Evolutionary conservation across 441 rosid species (phyloP).

Genomic region (Brassica balearica): DNA sequence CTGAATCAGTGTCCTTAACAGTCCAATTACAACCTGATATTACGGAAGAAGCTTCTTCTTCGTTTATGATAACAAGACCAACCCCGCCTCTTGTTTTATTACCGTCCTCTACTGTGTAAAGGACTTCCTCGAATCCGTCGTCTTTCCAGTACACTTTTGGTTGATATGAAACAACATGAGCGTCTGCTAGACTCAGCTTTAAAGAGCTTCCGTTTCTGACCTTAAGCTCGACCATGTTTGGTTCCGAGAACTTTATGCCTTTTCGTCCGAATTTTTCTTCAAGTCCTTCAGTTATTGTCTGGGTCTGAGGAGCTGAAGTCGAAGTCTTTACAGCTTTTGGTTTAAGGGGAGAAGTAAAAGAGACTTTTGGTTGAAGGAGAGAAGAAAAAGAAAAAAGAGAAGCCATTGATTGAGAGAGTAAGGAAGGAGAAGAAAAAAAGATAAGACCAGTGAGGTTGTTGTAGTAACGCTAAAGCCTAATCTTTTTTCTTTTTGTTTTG

Average conservation of each 20-base stretch:
- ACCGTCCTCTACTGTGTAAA: constrained; percentile 61
- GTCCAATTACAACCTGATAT: constrained; percentile 66
- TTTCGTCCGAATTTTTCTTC: constrained; percentile 71
- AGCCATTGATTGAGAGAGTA: constrained; percentile 55
- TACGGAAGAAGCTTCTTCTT: constrained; percentile 56
- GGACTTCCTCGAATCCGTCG: constrained; percentile 84
- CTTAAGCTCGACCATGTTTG: constrained; percentile 70
- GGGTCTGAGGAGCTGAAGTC: constrained; percentile 30
- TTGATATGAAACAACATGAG: constrained; percentile 82
- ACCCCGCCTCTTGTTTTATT: constrained; percentile 70
- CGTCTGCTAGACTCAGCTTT: constrained; percentile 67
- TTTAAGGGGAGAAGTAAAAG: constrained; percentile 70
- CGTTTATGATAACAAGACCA: constrained; percentile 73
- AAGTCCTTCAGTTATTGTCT: constrained; percentile 51
- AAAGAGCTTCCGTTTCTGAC: constrained; percentile 91
- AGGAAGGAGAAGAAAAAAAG: constrained; percentile 27
- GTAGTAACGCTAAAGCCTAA: constrained; percentile 24
- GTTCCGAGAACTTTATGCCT: constrained; percentile 77
- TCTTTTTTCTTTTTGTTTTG: background rate
- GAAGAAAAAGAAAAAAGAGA: constrained; percentile 71
- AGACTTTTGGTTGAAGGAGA: constrained; percentile 66
- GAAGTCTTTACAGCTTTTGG: constrained; percentile 41
- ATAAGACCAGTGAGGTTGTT: constrained; percentile 33
- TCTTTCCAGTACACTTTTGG: constrained; percentile 92
- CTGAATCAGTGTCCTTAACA: constrained; percentile 84